Evolutionary conservation across 768 basidiomycete species (phyloP), one percentile per base, ranked within the genome.

Genomic region (Scleroderma citrinum): DNA sequence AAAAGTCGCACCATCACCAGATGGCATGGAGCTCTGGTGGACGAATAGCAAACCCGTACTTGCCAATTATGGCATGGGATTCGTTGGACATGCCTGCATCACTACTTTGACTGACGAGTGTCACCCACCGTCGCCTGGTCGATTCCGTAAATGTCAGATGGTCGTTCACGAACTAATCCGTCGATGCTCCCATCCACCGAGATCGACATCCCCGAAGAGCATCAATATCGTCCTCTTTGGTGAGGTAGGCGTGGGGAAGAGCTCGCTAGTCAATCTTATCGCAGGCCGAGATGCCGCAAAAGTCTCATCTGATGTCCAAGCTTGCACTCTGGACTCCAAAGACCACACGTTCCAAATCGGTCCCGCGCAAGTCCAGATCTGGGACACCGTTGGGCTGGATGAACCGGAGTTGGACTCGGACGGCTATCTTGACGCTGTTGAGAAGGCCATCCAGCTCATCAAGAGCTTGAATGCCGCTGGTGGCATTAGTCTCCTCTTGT

Each of bases 401-500:
- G 67, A 68, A 21, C 63, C 59, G 0, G 56, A 61, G 14, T 54
- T 36, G 11, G 62, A 53, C 1, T 55, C 46, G 0, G 37, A 52
- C 17, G 47, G 57, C 20, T 61, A 57, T 36, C 52, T 66, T 13
- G 59, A 56, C 5, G 63, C 64, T 17, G 59, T 69, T 35, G 59
- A 59, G 17, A 60, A 68, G 20, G 59, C 68, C 5, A 59, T 66
- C 17, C 23, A 48, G 8, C 68, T 76, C 11, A 60, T 76, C 41
- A 57, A 58, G 24, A 52, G 53, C 12, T 54, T 75, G 30, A 58
- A 57, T 16, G 50, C 40, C 21, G 45, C 55, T 17, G 68, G 61
- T 0, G 74, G 75, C 0, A 59, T 75, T 46, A 69, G 58, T 54
- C 64, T 76, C 4, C 68, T 76, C 2, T 41, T 75, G 14, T 74